These are phyloP conservation scores for Ramaria rubella DNA, from an alignment of 768 basidiomycete genomes.

Conservation along the genomic window DNA sequence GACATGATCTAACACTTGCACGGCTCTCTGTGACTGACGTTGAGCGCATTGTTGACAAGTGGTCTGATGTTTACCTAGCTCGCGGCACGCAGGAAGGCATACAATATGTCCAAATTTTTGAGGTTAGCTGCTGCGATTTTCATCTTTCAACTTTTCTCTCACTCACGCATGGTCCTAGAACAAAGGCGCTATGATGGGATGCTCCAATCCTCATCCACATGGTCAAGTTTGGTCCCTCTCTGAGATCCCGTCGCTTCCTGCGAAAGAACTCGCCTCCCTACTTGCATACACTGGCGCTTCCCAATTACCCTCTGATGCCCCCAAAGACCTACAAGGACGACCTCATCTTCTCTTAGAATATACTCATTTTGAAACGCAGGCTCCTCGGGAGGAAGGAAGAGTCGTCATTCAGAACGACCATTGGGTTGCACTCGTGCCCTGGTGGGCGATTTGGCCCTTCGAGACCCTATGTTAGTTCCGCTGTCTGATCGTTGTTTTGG, in stretches of 20 bases:
- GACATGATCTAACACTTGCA: constrained; percentile 81
- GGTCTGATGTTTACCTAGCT: constrained; percentile 57
- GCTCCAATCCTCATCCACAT: constrained; percentile 91
- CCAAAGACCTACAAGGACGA: constrained; percentile 47
- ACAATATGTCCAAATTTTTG: constrained; percentile 83
- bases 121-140: constrained; percentile 40
- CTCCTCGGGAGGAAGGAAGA: constrained; percentile 42
- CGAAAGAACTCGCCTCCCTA: constrained; percentile 57
- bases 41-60: constrained; percentile 58
- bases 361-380: constrained; percentile 52
- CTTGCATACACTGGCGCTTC: constrained; percentile 37
- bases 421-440: constrained; percentile 84
- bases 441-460: constrained; percentile 96
- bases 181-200: constrained; percentile 93
- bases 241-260: constrained; percentile 60
- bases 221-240: constrained; percentile 85
- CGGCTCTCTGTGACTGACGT: constrained; percentile 54
- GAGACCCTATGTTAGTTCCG: constrained; percentile 61
- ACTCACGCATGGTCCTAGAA: constrained; percentile 44
- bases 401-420: constrained; percentile 65
- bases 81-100: constrained; percentile 63
- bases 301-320: constrained; percentile 38
- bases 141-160: neutral
- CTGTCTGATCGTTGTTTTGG: neutral
- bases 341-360: constrained; percentile 80